Evolutionary conservation across 2,329 filamentous ascomycete species (phyloP), one percentile per base, ranked within the genome.

Genomic region (Beauveria sp.): DNA sequence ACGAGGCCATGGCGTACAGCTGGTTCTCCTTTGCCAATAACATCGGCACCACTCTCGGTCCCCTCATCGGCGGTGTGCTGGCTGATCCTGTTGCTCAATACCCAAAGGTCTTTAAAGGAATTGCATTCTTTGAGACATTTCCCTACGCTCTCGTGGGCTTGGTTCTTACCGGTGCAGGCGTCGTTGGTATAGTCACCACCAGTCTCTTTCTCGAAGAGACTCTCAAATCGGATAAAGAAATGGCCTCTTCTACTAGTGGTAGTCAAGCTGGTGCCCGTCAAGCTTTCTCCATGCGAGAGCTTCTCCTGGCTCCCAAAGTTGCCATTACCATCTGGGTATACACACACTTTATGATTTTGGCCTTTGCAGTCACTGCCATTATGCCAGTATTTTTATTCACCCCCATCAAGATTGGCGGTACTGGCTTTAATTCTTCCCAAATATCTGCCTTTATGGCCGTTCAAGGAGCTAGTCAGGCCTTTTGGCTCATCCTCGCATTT

Each of bases 21-120:
- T 89, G 85, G 78, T 92, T 93, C 69, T 88, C 88, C 14, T 90
- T 93, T 69, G 79, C 83, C 0, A 84, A 85, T 4, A 93, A 93
- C 65, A 28, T 93, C 9, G 90, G 90, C 3, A 85, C 93, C 49
- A 86, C 91, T 62, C 42, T 91, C 2, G 90, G 90, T 0, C 88
- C 89, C 3, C 69, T 90, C 9, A 69, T 91, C n/a, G 89, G 89
- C 42, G 90, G 89, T 56, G 79, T 77, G 0, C 78, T 95, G 1
- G 86, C 88, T 12, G 81, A 89, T 34, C 90, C 90, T 1, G 85
- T 81, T 0, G 68, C 75, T 4, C 84, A 88, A 69, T 91, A 88
- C 68, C 82, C 85, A 0, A 67, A 74, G 0, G 60, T 82, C 0
- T 86, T 86, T 63, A 77, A 78, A 5, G 66, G 74, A 10, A 65